A percentile compares a stretch with the other conserved stretches of the same genome.
These are phyloP conservation scores for Yamadazyma sp. DNA, from an alignment of 805 yeast species.

Conservation along the genomic window DNA sequence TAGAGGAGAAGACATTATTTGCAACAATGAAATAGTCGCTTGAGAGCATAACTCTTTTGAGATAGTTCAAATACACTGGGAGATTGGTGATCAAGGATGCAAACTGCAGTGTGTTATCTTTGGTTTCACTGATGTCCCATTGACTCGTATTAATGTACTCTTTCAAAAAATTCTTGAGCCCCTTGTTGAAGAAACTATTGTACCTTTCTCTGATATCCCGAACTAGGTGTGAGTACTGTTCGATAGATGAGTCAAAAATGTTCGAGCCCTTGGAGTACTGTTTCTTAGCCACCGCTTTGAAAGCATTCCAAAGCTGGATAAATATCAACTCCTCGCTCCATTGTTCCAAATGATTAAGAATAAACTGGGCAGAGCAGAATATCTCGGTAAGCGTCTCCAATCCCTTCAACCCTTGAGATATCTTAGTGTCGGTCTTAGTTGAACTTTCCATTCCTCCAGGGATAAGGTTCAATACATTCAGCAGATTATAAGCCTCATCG, in stretches of 20 bases:
- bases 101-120: conserved; percentile 21
- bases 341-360: conserved; percentile 28
- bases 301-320: conserved; percentile 40
- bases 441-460: conserved; percentile 37
- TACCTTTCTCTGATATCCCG: conserved; percentile 21
- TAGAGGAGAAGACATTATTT: conserved; percentile 26
- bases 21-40: conserved; percentile 32
- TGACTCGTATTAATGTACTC: conserved; percentile 36
- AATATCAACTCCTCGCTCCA: conserved; percentile 42
- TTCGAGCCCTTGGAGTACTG: conserved; percentile 20
- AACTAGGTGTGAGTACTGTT: conserved; percentile 23
- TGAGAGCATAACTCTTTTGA: conserved; percentile 24
- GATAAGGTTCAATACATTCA: conserved; percentile 31
- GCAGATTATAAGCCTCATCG: conserved; percentile 36
- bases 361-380: conserved; percentile 35
- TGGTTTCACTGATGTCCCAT: conserved; percentile 27
- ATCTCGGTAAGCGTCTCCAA: conserved; percentile 31
- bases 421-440: conserved; percentile 20
- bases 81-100: conserved; percentile 22
- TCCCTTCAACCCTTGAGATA: conserved; percentile 25
- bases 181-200: conserved; percentile 33
- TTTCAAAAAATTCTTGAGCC: conserved; percentile 31
- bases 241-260: conserved; percentile 29
- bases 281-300: conserved; percentile 20
- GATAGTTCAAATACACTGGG: conserved; percentile 25